phyloP scores from a whole-genome alignment of 495 filamentous ascomycete genomes.

The Endocarpon pusillum region DNA sequence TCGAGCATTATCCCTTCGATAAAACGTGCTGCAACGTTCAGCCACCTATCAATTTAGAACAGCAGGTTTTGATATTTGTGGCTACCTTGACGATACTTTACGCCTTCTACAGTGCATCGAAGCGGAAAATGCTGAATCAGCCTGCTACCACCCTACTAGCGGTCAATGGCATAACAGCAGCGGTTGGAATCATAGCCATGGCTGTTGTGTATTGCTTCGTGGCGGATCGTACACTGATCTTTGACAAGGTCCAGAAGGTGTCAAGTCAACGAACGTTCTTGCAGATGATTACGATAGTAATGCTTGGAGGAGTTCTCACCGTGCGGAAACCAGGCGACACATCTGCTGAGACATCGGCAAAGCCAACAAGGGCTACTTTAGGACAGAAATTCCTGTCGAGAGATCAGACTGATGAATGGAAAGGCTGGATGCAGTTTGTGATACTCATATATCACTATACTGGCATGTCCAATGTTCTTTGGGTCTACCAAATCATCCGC shows the following conservation, averaged over 20 bases:
- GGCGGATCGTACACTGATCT: constrained; percentile 36
- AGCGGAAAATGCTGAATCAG: background rate
- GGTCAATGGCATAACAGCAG: constrained; percentile 14
- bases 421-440: constrained; percentile 44
- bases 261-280: constrained; percentile 26
- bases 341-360: background rate
- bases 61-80: constrained; percentile 15
- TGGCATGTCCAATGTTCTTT: constrained; percentile 29
- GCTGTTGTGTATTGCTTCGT: constrained; percentile 33
- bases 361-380: constrained; percentile 3
- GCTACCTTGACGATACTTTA: constrained; percentile 16
- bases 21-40: constrained; percentile 42
- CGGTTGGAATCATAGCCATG: constrained; percentile 19
- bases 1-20: constrained; percentile 27
- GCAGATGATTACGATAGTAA: constrained; percentile 13
- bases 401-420: constrained; percentile 44
- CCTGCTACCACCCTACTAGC: constrained; percentile 10
- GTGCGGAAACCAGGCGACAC: constrained; percentile 12
- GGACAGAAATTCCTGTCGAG: constrained; percentile 28
- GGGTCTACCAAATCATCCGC: constrained; percentile 36
- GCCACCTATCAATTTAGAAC: constrained; percentile 12
- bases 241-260: constrained; percentile 39
- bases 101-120: constrained; percentile 10
- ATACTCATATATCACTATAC: constrained; percentile 43
- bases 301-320: constrained; percentile 21